Percentiles rank a stretch among this genome's conserved stretches.
Conservation (phyloP, 148 eudicot species). For the Bassia scoparia region DNA sequence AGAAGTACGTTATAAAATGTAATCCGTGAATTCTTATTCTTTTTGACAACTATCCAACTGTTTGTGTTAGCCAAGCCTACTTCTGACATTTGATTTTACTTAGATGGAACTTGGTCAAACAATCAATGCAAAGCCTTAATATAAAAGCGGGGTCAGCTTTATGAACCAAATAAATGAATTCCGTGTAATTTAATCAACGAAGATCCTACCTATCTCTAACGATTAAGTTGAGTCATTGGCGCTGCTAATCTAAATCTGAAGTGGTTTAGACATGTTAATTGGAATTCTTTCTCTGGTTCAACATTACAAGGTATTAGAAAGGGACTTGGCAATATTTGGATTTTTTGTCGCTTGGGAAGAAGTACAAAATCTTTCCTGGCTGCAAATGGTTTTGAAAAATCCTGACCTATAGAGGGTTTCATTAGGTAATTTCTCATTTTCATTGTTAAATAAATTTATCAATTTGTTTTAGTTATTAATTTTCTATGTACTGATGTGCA, state of each 20-base stretch:
- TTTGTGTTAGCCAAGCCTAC: not conserved
- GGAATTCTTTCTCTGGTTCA: conserved; percentile 12
- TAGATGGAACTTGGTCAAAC: not conserved
- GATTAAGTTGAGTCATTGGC: too few species aligned
- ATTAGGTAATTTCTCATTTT: conserved; percentile 44
- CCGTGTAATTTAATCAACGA: too few species aligned
- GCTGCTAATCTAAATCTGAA: conserved; percentile 1
- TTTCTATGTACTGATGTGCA: conserved; percentile 1
- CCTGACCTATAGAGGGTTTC: conserved; percentile 72
- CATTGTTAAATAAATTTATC: not conserved
- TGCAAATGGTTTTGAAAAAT: conserved; percentile 66
- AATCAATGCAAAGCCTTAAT: too few species aligned
- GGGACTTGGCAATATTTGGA: conserved; percentile 94
- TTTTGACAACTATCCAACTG: not conserved
- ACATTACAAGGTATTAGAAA: conserved; percentile 74
- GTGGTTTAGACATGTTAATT: not conserved
- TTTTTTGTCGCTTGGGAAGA: conserved; percentile 93
- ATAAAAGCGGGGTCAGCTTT: too few species aligned
- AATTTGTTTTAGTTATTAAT: not conserved
- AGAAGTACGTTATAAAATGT: not conserved
- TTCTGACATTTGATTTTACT: not conserved
- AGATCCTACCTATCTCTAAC: too few species aligned
- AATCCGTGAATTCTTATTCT: not conserved
- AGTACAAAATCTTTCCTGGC: conserved; percentile 68
- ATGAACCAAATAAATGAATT: too few species aligned